Conservation (phyloP, 805 yeast genomes). For the Debaryomyces tyrocola region DNA sequence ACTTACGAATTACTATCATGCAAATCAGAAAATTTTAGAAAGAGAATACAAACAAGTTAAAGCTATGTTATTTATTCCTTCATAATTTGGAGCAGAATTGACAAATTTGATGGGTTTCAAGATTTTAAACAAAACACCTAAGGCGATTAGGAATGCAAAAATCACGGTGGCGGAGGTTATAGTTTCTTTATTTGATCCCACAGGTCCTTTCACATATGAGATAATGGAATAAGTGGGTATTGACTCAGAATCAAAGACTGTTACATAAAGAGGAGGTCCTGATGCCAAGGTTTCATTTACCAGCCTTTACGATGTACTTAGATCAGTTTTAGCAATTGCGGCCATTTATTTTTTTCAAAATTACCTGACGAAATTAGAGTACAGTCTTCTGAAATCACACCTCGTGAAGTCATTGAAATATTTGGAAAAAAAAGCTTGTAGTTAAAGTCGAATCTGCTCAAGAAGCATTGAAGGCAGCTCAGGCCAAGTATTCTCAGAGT, state of each 20-base stretch:
- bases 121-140: conserved; percentile 35
- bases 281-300: conserved; percentile 34
- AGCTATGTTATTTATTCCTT: conserved; percentile 56
- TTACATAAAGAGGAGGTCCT: conserved; percentile 42
- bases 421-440: conserved; percentile 40
- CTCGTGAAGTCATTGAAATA: conserved; percentile 34
- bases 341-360: conserved; percentile 30
- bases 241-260: conserved; percentile 32
- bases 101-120: conserved; percentile 28
- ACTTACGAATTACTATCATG: too few species aligned
- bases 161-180: conserved; percentile 46
- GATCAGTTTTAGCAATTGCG: conserved; percentile 40
- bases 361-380: conserved; percentile 47
- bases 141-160: conserved; percentile 41
- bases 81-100: conserved; percentile 56
- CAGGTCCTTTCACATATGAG: conserved; percentile 36
- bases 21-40: too few species aligned
- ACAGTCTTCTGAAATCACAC: conserved; percentile 40
- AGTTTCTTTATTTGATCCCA: conserved; percentile 38
- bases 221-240: conserved; percentile 36
- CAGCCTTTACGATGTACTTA: conserved; percentile 43
- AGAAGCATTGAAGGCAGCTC: conserved; percentile 29
- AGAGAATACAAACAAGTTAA: conserved; percentile 35
- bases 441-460: conserved; percentile 28
- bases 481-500: conserved; percentile 25